These are phyloP conservation scores for Naganishia sp. DNA, from an alignment of 1,284 basidiomycete genomes.

Conservation along the genomic window DNA sequence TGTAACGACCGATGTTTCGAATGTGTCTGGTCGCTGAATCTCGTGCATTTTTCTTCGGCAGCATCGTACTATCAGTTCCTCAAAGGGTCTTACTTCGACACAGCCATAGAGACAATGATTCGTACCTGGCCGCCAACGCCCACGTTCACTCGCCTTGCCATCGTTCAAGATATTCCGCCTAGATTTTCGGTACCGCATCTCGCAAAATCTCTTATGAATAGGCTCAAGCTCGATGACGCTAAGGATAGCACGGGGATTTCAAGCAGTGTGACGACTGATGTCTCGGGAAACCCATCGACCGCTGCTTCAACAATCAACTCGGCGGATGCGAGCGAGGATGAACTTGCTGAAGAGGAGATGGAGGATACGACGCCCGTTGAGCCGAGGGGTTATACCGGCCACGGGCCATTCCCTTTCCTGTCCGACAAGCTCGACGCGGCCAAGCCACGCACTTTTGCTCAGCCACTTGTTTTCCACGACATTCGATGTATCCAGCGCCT, in stretches of 20 bases:
- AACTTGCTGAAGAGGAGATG: constrained; percentile 33
- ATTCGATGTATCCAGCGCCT: constrained; percentile 51
- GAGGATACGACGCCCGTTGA: constrained; percentile 36
- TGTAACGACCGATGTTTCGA: constrained; percentile 13
- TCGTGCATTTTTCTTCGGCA: not conserved
- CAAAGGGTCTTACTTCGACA: constrained; percentile 54
- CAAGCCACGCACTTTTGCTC: constrained; percentile 53
- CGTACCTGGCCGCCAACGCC: constrained; percentile 46
- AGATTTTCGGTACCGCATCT: constrained; percentile 44
- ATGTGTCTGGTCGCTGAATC: not conserved
- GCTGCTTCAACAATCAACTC: constrained; percentile 40
- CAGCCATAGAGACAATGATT: constrained; percentile 51
- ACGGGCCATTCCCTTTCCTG: constrained; percentile 53
- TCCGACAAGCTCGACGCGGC: constrained; percentile 42
- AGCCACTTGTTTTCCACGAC: constrained; percentile 56
- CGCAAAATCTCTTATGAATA: constrained; percentile 25
- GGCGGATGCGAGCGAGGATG: constrained; percentile 38
- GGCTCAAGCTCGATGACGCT: constrained; percentile 28
- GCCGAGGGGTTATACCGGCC: constrained; percentile 48
- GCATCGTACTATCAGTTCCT: constrained; percentile 20
- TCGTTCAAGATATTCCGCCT: constrained; percentile 54
- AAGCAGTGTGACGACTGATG: constrained; percentile 26
- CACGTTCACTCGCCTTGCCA: constrained; percentile 49
- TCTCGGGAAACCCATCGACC: constrained; percentile 19
- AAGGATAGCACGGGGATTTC: constrained; percentile 25